Base-by-base conservation (phyloP, 2,329 filamentous ascomycete genomes). In the Zarea fungicola region DNA sequence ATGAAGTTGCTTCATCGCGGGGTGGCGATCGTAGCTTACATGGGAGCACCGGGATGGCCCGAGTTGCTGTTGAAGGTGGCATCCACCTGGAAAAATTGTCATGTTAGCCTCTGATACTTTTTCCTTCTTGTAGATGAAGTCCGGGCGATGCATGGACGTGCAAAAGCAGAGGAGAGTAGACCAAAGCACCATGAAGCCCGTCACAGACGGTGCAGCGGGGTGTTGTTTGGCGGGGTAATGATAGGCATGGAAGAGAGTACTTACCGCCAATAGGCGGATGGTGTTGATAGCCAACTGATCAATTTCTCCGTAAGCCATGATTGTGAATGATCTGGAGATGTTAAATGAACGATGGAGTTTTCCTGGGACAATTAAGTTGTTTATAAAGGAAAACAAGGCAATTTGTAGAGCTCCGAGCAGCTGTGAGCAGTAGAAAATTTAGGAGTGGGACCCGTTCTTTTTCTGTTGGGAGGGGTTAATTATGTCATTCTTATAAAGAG, bases 41-140 rank as follows among this genome's bases (percentile, higher is more conserved):
- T 99, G 65, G 93, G 93, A 71, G 93, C 93, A 80, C 93, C 93
- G 65, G 93, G 93, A 77, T 99, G 93, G 69, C 93, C 93, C 58
- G 92, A 96, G 83, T 97, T 97, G 70, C 92, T 89, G 71, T 87
- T 80, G 73, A 85, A 84, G 66, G 91, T 96, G 70, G 92, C 93
- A 96, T 99, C 93, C 77, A 90, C 88, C 93, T 99, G 68, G 53
- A 60, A 46, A 44, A 47, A 43, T 25, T 47, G 45, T 48, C 43
- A 54, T 40, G 56, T 65, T 52, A 64, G 61, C 51, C 50, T 23
- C 18, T 18, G 13, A 42, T 9, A 14, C 3, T 31, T 3, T 23
- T 34, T 32, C 19, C n/a, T n/a, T n/a, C n/a, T n/a, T n/a, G n/a
- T n/a, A n/a, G n/a, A n/a, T n/a, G n/a, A n/a, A n/a, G n/a, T n/a